Conservation (phyloP, 2,329 filamentous ascomycete species). For the Colletotrichum theobromicola region DNA sequence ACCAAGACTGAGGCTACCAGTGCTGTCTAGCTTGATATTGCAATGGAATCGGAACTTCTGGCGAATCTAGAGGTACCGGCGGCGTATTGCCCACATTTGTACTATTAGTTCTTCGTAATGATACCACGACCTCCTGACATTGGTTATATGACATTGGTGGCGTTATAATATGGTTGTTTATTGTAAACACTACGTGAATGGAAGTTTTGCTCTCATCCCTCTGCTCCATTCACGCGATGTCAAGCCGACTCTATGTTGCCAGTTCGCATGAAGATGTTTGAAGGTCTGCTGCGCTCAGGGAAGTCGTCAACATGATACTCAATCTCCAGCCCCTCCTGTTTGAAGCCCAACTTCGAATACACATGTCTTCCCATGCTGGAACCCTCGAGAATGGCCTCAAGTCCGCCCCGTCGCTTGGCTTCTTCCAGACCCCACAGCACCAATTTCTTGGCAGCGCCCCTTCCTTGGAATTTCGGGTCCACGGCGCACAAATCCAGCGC, state of each 20-base stretch:
- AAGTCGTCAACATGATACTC: slow-evolving; percentile 52
- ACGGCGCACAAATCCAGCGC: slow-evolving; percentile 57
- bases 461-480: slow-evolving; percentile 57
- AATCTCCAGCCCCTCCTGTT: slow-evolving; percentile 44
- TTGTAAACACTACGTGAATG: not conserved
- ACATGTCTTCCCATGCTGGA: slow-evolving; percentile 53
- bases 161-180: not conserved
- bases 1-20: not conserved
- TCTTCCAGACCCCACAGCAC: slow-evolving; percentile 54
- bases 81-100: not conserved
- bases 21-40: not conserved
- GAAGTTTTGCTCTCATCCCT: not conserved
- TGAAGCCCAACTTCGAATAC: slow-evolving; percentile 52
- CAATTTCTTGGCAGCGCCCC: slow-evolving; percentile 48
- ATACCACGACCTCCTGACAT: not conserved
- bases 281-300: slow-evolving; percentile 35
- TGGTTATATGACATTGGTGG: not conserved
- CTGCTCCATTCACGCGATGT: not conserved
- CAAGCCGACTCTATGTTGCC: slow-evolving; percentile 4
- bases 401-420: slow-evolving; percentile 40
- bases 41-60: not conserved
- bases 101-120: not conserved
- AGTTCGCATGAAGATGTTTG: slow-evolving; percentile 55
- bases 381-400: slow-evolving; percentile 51
- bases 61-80: fast-evolving